Conservation (phyloP, 1,139 yeast genomes). For the Geotrichum fermentans region DNA sequence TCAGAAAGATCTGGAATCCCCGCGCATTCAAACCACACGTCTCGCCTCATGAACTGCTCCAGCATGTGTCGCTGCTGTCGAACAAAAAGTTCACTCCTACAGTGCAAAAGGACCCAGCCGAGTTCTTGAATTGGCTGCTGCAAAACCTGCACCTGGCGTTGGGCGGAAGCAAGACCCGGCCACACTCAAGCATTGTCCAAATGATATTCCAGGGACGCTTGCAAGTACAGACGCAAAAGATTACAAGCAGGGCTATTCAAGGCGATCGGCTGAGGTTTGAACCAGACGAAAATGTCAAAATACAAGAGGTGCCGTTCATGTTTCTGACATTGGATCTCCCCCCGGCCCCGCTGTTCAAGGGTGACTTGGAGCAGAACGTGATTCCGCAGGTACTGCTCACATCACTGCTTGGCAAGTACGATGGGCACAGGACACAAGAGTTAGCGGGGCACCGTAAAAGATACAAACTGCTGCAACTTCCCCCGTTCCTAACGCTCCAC, state of each 20-base stretch:
- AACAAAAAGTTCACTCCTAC: slow-evolving; percentile 43
- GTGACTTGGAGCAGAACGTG: slow-evolving; percentile 37
- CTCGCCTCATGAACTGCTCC: slow-evolving; percentile 63
- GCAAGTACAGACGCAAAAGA: slow-evolving; percentile 35
- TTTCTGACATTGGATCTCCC: slow-evolving; percentile 57
- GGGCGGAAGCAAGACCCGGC: slow-evolving; percentile 30
- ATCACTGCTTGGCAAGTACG: slow-evolving; percentile 47
- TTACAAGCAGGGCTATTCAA: slow-evolving; percentile 29
- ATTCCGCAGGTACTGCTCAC: slow-evolving; percentile 53
- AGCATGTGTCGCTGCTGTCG: slow-evolving; percentile 43
- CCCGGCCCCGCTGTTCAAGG: slow-evolving; percentile 49
- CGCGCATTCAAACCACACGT: slow-evolving; percentile 55
- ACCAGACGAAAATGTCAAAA: slow-evolving; percentile 13
- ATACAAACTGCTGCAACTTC: slow-evolving; percentile 46
- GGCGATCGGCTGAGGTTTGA: slow-evolving; percentile 30
- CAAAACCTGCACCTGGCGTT: slow-evolving; percentile 46
- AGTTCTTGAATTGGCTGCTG: slow-evolving; percentile 56
- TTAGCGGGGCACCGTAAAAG: slow-evolving; percentile 37
- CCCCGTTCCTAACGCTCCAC: slow-evolving; percentile 52
- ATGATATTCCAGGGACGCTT: slow-evolving; percentile 53
- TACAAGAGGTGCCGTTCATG: slow-evolving; percentile 48
- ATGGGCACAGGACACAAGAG: slow-evolving; percentile 39
- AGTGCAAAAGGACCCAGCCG: slow-evolving; percentile 48
- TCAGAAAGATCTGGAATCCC: slow-evolving; percentile 62
- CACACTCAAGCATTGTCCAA: slow-evolving; percentile 31